These are phyloP conservation scores for Trametes versicolor DNA, from an alignment of 1,284 basidiomycete genomes.

Conservation along the genomic window DNA sequence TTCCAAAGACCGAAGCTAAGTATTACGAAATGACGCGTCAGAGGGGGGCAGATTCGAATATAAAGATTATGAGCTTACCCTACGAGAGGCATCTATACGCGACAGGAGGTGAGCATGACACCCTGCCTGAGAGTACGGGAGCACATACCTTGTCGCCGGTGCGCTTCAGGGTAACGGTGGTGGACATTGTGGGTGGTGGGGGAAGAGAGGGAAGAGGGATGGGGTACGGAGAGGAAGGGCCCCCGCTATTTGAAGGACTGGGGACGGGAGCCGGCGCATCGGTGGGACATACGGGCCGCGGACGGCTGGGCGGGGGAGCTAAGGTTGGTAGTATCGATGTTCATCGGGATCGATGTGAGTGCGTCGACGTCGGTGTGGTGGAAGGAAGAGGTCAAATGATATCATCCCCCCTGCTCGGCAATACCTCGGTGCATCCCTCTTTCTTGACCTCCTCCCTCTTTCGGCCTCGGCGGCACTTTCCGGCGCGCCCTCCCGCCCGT, in stretches of 20 bases:
- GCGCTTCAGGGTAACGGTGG: slow-evolving; percentile 60
- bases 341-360: slow-evolving; percentile 26
- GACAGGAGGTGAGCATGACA: slow-evolving; percentile 17
- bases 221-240: slow-evolving; percentile 11
- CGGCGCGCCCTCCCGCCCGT: slow-evolving; percentile 17
- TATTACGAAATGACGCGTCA: slow-evolving; percentile 15
- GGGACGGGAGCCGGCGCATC: slow-evolving; percentile 24
- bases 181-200: slow-evolving; percentile 51
- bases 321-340: slow-evolving; percentile 26
- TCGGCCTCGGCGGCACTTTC: slow-evolving; percentile 11
- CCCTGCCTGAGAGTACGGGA: background rate
- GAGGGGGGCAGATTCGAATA: slow-evolving; percentile 4
- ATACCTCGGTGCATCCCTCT: slow-evolving; percentile 17
- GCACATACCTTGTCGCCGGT: slow-evolving; percentile 65
- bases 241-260: slow-evolving; percentile 30
- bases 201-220: slow-evolving; percentile 26
- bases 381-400: slow-evolving; percentile 23
- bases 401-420: slow-evolving; percentile 27
- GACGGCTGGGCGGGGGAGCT: background rate
- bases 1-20: slow-evolving; percentile 78
- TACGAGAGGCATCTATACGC: slow-evolving; percentile 64
- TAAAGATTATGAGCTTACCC: slow-evolving; percentile 52
- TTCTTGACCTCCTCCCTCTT: slow-evolving; percentile 26
- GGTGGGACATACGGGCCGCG: slow-evolving; percentile 24
- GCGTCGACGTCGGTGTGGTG: background rate